A percentile compares a stretch with the other conserved stretches of the same genome.
phyloP scores from a whole-genome alignment of 2,329 filamentous ascomycete species.

The Ascochyta pisi region DNA sequence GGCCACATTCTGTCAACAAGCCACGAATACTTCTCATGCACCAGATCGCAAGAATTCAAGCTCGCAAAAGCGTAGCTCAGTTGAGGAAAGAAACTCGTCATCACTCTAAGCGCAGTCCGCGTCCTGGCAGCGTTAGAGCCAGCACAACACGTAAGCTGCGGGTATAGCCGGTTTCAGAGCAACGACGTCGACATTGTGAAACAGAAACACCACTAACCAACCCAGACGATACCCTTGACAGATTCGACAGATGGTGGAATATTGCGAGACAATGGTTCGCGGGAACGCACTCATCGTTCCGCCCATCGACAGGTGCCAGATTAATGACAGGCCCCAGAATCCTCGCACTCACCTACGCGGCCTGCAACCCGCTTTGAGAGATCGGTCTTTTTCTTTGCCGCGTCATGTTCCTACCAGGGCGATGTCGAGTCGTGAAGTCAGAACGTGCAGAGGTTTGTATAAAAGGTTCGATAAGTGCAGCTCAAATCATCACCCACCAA shows the following conservation, averaged over 20 bases:
- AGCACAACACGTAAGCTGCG: constrained; percentile 17
- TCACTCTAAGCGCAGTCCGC: background rate
- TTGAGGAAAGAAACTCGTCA: background rate
- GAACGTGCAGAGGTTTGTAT: background rate
- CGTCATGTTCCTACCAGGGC: constrained; percentile 3
- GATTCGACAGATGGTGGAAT: background rate
- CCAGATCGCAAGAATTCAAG: background rate
- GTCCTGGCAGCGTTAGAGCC: constrained; percentile 1
- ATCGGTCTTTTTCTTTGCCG: constrained; percentile 5
- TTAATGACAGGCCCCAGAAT: constrained; percentile 11
- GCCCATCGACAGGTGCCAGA: constrained; percentile 13
- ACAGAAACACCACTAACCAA: constrained; percentile 7
- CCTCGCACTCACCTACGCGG: constrained; percentile 3
- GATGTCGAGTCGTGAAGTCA: background rate
- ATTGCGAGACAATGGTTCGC: constrained; percentile 7
- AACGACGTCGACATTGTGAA: constrained; percentile 6
- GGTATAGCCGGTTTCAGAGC: constrained; percentile 17
- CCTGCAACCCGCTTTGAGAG: background rate
- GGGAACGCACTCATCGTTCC: background rate
- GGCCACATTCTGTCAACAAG: constrained; percentile 7
- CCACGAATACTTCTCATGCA: constrained; percentile 2
- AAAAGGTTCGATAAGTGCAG: background rate
- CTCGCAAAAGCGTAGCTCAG: background rate
- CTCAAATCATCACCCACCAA: constrained; percentile 2
- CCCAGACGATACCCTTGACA: background rate